phyloP scores from a whole-genome alignment of 495 filamentous ascomycete species.

The Ramalina intermedia region DNA sequence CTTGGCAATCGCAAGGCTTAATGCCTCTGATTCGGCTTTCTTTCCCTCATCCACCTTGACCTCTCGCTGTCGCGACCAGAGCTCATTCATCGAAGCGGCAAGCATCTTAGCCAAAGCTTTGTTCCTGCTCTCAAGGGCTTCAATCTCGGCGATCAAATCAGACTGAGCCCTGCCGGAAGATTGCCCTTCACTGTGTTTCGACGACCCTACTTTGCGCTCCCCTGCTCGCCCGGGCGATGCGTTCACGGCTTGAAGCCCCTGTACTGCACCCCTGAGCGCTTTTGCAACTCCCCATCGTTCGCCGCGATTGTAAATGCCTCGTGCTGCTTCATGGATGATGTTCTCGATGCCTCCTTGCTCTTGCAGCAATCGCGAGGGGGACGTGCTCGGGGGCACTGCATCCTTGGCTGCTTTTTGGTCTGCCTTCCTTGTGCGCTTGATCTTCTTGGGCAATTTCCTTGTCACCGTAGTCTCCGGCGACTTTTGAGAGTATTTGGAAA shows the following conservation, averaged over 20 bases:
- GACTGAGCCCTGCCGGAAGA: slow-evolving; percentile 8
- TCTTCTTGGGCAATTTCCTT: slow-evolving; percentile 19
- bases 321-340: slow-evolving; percentile 73
- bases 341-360: slow-evolving; percentile 54
- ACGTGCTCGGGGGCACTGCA: slow-evolving; percentile 23
- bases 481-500: slow-evolving; percentile 69
- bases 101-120: slow-evolving; percentile 57
- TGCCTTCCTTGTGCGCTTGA: slow-evolving; percentile 21
- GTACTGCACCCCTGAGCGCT: slow-evolving; percentile 74
- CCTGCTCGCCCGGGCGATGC: slow-evolving; percentile 10
- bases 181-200: slow-evolving; percentile 18
- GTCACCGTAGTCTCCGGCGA: slow-evolving; percentile 31
- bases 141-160: slow-evolving; percentile 23
- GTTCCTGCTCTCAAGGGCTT: slow-evolving; percentile 52
- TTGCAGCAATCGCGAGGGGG: slow-evolving; percentile 45
- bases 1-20: slow-evolving; percentile 54
- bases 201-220: slow-evolving; percentile 15
- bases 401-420: slow-evolving; percentile 8
- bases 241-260: slow-evolving; percentile 41
- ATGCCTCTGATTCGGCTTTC: slow-evolving; percentile 24
- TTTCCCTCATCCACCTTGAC: slow-evolving; percentile 26
- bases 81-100: slow-evolving; percentile 50
- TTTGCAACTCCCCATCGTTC: slow-evolving; percentile 83
- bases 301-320: slow-evolving; percentile 64
- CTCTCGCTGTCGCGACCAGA: slow-evolving; percentile 38